Percentiles rank a stretch among this genome's conserved stretches.
Evolutionary conservation across 768 basidiomycete species (phyloP).

Genomic region (Kwoniella europaea): DNA sequence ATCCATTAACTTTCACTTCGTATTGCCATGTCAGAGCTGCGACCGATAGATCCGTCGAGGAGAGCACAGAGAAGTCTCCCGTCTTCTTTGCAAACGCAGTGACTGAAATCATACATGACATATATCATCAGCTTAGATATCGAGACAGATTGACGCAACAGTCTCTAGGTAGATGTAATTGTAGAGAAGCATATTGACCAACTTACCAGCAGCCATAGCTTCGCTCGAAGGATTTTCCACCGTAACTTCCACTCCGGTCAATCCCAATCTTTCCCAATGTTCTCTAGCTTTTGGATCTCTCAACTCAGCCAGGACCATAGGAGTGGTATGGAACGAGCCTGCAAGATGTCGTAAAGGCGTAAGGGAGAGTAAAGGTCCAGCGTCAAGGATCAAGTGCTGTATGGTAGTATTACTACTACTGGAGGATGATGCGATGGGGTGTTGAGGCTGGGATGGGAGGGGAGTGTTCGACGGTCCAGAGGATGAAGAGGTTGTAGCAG

Average conservation of each 20-base stretch:
- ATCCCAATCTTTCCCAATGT: constrained; percentile 62
- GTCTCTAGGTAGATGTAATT: background rate
- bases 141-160: background rate
- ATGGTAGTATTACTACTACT: constrained; percentile 29
- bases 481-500: background rate
- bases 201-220: constrained; percentile 65
- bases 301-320: constrained; percentile 86
- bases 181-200: constrained; percentile 59
- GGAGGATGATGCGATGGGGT: background rate
- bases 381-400: constrained; percentile 82
- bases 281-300: constrained; percentile 85
- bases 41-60: constrained; percentile 86
- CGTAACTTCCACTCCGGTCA: constrained; percentile 64
- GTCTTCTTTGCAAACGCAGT: constrained; percentile 92
- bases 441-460: background rate
- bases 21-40: constrained; percentile 84
- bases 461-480: background rate
- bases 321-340: constrained; percentile 81
- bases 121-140: constrained; percentile 2
- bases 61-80: constrained; percentile 91
- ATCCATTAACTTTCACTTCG: constrained; percentile 63
- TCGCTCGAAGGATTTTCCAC: constrained; percentile 54
- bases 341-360: constrained; percentile 84
- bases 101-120: constrained; percentile 63
- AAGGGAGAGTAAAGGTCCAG: constrained; percentile 86